These are phyloP conservation scores for Solanum etuberosum DNA, from an alignment of 257 asterid species.

Conservation along the genomic window DNA sequence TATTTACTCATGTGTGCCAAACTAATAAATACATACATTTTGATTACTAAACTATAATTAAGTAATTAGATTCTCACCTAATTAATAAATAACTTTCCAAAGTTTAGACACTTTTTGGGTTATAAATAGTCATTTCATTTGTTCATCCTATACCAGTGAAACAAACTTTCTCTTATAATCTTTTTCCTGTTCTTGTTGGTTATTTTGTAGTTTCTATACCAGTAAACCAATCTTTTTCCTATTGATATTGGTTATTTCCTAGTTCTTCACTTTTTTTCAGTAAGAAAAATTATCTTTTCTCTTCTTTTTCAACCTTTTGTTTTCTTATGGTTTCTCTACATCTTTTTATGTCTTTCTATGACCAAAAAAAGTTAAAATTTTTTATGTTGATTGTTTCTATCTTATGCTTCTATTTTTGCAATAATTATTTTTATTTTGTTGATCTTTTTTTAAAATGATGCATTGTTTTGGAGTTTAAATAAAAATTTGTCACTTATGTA, in stretches of 20 bases:
- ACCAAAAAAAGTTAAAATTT: neutral
- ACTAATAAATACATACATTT: too few relatives aligned
- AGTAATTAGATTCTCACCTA: too few relatives aligned
- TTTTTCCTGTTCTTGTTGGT: neutral
- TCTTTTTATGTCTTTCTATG: neutral
- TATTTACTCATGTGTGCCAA: too few relatives aligned
- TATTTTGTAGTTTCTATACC: neutral
- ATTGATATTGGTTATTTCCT: too few relatives aligned
- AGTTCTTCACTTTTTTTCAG: too few relatives aligned
- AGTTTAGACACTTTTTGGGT: too few relatives aligned
- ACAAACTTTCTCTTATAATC: neutral
- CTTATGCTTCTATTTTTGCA: neutral
- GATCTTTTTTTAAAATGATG: too few relatives aligned
- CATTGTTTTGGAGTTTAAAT: neutral
- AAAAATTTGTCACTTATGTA: neutral
- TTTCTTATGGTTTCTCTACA: neutral
- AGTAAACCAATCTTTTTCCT: neutral
- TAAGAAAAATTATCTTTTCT: too few relatives aligned
- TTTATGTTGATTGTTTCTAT: neutral
- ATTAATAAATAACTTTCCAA: too few relatives aligned
- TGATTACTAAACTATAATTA: too few relatives aligned
- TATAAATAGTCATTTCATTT: neutral
- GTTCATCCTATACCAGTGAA: neutral
- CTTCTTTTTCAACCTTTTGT: neutral
- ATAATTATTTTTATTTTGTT: neutral